Percentiles rank a stretch among this genome's conserved stretches.
Conservation (phyloP, 2,329 filamentous ascomycete species). For the Aspergillus transmontanensis region DNA sequence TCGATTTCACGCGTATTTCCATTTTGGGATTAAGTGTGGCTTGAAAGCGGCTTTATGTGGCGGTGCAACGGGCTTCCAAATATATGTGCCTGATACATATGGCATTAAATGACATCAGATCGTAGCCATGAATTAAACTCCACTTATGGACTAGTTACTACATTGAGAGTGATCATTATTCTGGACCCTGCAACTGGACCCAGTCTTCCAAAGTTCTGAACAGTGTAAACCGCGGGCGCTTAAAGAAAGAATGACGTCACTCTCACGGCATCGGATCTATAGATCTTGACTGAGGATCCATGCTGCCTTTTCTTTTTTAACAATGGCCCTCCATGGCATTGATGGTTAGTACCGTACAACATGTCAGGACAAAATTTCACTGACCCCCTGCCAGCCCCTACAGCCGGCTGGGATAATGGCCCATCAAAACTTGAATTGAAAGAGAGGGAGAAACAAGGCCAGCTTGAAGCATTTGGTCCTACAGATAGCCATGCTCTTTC, state of each 20-base stretch:
- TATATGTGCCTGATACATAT: not conserved
- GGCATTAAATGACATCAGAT: not conserved
- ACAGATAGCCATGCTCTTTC: constrained; percentile 23
- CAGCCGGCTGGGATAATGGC: constrained; percentile 2
- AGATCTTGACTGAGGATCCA: not conserved
- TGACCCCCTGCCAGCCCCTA: not conserved
- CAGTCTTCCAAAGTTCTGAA: not conserved
- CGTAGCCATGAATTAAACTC: not conserved
- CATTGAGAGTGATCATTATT: not conserved
- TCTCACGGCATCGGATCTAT: not conserved
- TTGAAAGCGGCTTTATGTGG: not conserved
- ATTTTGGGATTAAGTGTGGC: constrained; percentile 11
- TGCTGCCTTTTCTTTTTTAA: not conserved
- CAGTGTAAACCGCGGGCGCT: not conserved
- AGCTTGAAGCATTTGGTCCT: constrained; percentile 3
- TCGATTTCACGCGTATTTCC: constrained; percentile 20
- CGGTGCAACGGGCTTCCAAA: not conserved
- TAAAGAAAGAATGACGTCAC: not conserved
- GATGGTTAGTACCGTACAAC: not conserved
- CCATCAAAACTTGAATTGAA: not conserved
- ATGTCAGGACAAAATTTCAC: not conserved
- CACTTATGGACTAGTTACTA: not conserved
- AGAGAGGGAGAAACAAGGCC: not conserved
- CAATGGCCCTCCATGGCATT: not conserved
- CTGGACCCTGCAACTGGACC: not conserved